Evolutionary conservation across 768 basidiomycete genomes (phyloP).

Genomic region (Tricholoma hemisulphureum): DNA sequence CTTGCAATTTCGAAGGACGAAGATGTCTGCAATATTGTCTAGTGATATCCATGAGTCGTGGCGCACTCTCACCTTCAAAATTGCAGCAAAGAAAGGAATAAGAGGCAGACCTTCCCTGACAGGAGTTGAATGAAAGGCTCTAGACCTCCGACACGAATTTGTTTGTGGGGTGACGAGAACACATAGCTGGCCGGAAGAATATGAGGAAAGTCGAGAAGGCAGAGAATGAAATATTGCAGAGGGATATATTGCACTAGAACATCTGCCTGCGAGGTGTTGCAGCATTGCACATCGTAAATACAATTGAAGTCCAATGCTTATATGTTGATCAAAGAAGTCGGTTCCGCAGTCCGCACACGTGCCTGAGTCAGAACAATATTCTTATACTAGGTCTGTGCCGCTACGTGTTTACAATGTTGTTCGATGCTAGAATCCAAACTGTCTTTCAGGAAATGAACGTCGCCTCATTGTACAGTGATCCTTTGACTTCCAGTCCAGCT

Average conservation of each 20-base stretch:
- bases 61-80: constrained; percentile 57
- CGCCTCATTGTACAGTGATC: constrained; percentile 82
- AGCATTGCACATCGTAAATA: constrained; percentile 51
- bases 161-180: not conserved
- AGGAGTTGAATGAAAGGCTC: constrained; percentile 40
- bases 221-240: not conserved
- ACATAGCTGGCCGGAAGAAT: not conserved
- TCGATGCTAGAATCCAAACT: not conserved
- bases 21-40: constrained; percentile 53
- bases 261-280: constrained; percentile 39
- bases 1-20: constrained; percentile 69
- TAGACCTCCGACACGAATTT: not conserved
- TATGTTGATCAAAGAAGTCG: not conserved
- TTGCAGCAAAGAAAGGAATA: constrained; percentile 51
- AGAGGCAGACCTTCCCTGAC: constrained; percentile 36
- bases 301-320: not conserved
- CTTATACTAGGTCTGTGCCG: too few species aligned
- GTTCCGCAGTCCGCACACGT: not conserved
- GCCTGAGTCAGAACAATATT: not conserved
- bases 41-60: constrained; percentile 1
- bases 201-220: constrained; percentile 10
- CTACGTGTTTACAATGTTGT: not conserved
- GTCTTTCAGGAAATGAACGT: constrained; percentile 70
- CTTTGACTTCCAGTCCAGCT: constrained; percentile 53
- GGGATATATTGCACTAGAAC: constrained; percentile 12